Evolutionary conservation across 2,329 filamentous ascomycete species (phyloP), one percentile per base, ranked within the genome.

Genomic region (Exophiala dermatitidis): DNA sequence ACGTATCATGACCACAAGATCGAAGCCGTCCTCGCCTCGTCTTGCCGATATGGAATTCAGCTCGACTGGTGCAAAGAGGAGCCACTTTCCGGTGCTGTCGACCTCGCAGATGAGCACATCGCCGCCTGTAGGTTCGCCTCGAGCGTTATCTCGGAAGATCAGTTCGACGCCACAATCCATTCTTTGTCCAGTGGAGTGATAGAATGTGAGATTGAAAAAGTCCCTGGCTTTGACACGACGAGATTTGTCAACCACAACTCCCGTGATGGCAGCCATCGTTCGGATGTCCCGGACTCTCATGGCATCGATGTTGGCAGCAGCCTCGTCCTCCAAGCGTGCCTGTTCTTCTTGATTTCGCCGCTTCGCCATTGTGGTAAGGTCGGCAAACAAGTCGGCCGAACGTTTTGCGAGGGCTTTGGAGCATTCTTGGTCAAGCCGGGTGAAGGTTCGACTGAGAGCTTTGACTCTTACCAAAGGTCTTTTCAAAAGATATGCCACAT

Each of bases 91-190:
- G 4, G 79, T 78, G 48, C 81, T 79, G 42, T 90, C 89, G n/a
- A 90, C 82, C 69, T 97, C 90, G 61, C 91, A 90, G 52, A 98
- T 85, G 26, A 98, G 79, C n/a, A 98, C 68, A 68, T 98, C 93
- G 4, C 91, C 90, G 46, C 80, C 61, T 26, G 44, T 74, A 58
- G 85, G 80, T 34, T 79, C 76, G 46, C 81, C 79, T n/a, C 79
- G 76, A 28, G 82, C 76, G 62, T 88, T 88, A 65, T 97, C 91
- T 65, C 93, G 82, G 60, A 91, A 80, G 9, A 97, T 78, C 31
- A 98, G 68, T 67, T 98, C 93, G 10, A 95, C 82, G 62, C 87
- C 86, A 66, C 93, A 96, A 63, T 89, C 88, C 42, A 98, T 78
- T 56, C 90, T 79, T 67, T 97, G 91, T 1, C 91, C 90, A 64